Conservation (phyloP, 306 rosid genomes). For the Gynostemma pentaphyllum region DNA sequence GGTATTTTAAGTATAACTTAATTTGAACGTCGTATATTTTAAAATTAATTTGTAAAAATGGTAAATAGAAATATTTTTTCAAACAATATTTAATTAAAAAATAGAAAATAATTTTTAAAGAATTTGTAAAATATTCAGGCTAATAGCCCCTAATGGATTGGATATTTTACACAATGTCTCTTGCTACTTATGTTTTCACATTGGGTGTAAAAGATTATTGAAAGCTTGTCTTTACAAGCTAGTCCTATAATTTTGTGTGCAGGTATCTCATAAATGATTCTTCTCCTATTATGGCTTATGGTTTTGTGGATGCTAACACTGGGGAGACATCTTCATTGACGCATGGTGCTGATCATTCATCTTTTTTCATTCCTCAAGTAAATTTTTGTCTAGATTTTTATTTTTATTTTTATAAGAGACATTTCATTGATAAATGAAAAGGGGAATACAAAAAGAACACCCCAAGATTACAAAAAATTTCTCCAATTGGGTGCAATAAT, state of each 20-base stretch:
- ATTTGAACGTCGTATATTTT: no score
- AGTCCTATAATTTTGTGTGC: slow-evolving; percentile 12
- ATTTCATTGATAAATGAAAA: no score
- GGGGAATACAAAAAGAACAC: no score
- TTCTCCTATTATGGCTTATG: slow-evolving; percentile 44
- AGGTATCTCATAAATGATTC: slow-evolving; percentile 65
- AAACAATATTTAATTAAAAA: no score
- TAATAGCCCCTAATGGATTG: not conserved
- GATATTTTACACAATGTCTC: not conserved
- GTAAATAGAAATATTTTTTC: no score
- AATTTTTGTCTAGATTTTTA: slow-evolving; percentile 12
- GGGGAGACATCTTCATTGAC: slow-evolving; percentile 24
- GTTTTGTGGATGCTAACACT: slow-evolving; percentile 44
- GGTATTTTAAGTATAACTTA: not conserved
- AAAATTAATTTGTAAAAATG: no score
- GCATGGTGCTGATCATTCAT: slow-evolving; percentile 41
- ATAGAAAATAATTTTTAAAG: not conserved
- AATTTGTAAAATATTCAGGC: not conserved
- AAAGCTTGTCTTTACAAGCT: not conserved
- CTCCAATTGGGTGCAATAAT: no score
- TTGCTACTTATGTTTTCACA: not conserved
- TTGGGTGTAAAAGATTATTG: not conserved
- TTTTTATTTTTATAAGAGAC: no score
- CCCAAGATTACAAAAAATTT: no score
- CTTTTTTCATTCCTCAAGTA: slow-evolving; percentile 83